phyloP scores from a whole-genome alignment of 441 rosid species.

The Populus hybrid region DNA sequence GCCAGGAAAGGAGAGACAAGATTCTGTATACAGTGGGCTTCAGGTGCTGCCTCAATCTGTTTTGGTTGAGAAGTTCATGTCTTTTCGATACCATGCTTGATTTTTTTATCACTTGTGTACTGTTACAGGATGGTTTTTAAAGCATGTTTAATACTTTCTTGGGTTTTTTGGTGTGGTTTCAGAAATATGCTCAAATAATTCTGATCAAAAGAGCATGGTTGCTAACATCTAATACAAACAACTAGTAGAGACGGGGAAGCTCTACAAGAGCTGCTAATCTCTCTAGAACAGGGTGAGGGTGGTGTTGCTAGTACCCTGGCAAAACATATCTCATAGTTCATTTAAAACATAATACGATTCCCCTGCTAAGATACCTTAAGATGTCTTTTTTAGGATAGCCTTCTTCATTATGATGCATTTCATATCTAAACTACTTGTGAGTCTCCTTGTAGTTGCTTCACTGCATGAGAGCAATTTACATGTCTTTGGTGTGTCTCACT shows the following conservation, averaged over 20 bases:
- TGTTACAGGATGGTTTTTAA: neutral
- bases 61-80: conserved; percentile 5
- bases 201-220: neutral
- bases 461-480: neutral
- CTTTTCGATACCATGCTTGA: neutral
- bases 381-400: neutral
- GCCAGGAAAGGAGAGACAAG: conserved; percentile 97
- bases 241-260: neutral
- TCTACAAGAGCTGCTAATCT: neutral
- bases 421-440: neutral
- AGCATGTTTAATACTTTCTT: neutral
- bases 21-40: conserved; percentile 84
- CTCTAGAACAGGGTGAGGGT: neutral
- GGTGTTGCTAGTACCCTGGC: neutral
- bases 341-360: neutral
- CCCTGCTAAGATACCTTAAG: neutral
- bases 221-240: neutral
- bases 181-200: neutral
- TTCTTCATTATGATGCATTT: neutral
- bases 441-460: neutral
- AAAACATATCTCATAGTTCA: neutral
- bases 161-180: neutral
- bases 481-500: neutral
- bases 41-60: conserved; percentile 46
- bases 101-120: neutral